Evolutionary conservation across 129 eudicot species (phyloP).

Genomic region (Chrysanthemum seticuspe): DNA sequence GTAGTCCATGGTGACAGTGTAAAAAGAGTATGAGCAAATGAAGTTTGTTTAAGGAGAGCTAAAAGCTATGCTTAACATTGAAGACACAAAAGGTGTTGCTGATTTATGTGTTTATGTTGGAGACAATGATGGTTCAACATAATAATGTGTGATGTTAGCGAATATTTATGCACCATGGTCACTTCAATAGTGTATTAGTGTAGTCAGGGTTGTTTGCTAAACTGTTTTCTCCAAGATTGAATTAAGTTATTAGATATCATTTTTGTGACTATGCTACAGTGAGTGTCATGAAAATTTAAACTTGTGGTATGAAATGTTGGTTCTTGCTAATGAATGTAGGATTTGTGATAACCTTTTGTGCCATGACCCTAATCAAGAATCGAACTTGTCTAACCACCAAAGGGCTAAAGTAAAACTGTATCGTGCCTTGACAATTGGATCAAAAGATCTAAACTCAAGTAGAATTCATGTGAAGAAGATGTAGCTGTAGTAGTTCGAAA

Average conservation of each 20-base stretch:
- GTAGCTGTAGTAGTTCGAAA: too few relatives aligned
- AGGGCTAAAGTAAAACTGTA: too few relatives aligned
- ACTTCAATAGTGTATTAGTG: neutral
- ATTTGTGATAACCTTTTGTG: too few relatives aligned
- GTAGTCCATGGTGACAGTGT: slow-evolving; percentile 71
- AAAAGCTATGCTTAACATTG: neutral
- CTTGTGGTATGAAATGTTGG: neutral
- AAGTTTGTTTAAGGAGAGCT: neutral
- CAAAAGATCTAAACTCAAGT: too few relatives aligned
- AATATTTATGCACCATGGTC: slow-evolving; percentile 9
- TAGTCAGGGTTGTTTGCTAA: neutral
- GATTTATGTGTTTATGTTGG: neutral
- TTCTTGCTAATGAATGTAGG: neutral
- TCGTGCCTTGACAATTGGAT: too few relatives aligned
- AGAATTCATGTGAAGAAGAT: too few relatives aligned
- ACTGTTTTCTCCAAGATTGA: neutral
- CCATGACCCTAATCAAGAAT: too few relatives aligned
- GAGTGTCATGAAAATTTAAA: neutral
- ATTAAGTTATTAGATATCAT: neutral
- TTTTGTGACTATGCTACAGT: neutral
- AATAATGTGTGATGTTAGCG: neutral
- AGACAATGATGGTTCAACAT: neutral
- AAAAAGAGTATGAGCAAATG: slow-evolving; percentile 50
- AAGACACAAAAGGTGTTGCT: slow-evolving; percentile 4
- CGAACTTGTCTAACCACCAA: too few relatives aligned